phyloP scores from a whole-genome alignment of 148 eudicot genomes.

The Vaccinium vitisidaea region DNA sequence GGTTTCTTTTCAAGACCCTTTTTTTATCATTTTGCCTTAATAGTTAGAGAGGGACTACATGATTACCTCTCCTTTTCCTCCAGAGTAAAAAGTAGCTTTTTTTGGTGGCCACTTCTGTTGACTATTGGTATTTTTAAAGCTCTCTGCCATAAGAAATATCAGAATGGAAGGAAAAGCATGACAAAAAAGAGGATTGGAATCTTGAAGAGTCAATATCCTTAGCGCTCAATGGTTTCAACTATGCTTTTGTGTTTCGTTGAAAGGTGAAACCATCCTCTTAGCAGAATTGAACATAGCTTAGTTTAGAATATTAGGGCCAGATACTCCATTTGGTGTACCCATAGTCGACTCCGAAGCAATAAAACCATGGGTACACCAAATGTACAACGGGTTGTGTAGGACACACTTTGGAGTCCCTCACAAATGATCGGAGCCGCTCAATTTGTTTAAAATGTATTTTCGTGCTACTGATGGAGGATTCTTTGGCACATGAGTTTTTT shows the following conservation, averaged over 20 bases:
- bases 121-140: conserved; percentile 8
- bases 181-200: not conserved
- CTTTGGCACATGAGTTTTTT: too few relatives aligned
- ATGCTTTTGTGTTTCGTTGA: not conserved
- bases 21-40: not conserved
- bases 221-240: not conserved
- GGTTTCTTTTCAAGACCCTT: conserved; percentile 18
- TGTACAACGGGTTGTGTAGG: too few relatives aligned
- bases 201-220: not conserved
- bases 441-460: too few relatives aligned
- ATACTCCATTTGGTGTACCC: too few relatives aligned
- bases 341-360: too few relatives aligned
- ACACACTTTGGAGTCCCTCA: too few relatives aligned
- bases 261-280: not conserved
- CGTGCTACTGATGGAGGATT: too few relatives aligned
- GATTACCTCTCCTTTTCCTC: not conserved
- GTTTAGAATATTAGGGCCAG: not conserved
- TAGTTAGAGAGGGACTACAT: not conserved
- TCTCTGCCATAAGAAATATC: not conserved
- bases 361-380: too few relatives aligned
- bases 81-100: conserved; percentile 4
- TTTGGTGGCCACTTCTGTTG: conserved; percentile 15
- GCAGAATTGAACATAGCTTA: not conserved
- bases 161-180: not conserved
- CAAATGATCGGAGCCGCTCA: too few relatives aligned